Base-by-base conservation (phyloP, 2,329 filamentous ascomycete genomes). In the Calonectria leucothoes region DNA sequence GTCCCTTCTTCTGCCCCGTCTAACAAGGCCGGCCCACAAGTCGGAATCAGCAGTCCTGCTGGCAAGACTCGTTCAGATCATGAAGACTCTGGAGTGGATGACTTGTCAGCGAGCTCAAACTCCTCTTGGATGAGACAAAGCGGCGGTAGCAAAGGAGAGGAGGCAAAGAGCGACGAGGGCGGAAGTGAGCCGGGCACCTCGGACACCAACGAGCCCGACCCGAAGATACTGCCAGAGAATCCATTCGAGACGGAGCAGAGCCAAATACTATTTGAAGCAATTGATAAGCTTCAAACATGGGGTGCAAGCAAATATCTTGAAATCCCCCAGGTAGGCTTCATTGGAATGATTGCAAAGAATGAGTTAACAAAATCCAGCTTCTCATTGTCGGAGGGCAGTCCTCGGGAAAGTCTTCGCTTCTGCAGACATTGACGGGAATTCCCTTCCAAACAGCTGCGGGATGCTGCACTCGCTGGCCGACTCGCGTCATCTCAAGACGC, bases 301-400 rank as follows among this genome's bases (percentile, higher is more conserved):
- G 81, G 80, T 6, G 80, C 81, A 1, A 77, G 75, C 14, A 77
- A 79, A 49, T 76, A 81, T 12, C 72, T 85, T 4, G 82, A 81
- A 10, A 80, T 83, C 25, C 83, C 84, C 1, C 82, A 86, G 75
- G 84, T 84, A 72, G 65, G 76, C 49, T 69, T 31, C 66, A 69
- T 25, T 48, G 63, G 35, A 31, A 42, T 61, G 7, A 1, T 23
- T 25, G 17, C 1, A 15, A 10, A 3, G 6, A 6, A 23, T 15
- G 7, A 15, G 15, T 64, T 79, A 4, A 77, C 20, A 29, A 3
- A 0, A 1, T 1, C 6, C 15, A 84, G 82, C 80, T 85, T 7
- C 80, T 85, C 1, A 83, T 85, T 33, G 82, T 85, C 0, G 84
- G 84, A 1, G 79, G 81, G 0, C 84, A 85, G 70, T 85, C 83